Base-by-base conservation (phyloP, 2,329 filamentous ascomycete genomes). In the Cercospora sojina region DNA sequence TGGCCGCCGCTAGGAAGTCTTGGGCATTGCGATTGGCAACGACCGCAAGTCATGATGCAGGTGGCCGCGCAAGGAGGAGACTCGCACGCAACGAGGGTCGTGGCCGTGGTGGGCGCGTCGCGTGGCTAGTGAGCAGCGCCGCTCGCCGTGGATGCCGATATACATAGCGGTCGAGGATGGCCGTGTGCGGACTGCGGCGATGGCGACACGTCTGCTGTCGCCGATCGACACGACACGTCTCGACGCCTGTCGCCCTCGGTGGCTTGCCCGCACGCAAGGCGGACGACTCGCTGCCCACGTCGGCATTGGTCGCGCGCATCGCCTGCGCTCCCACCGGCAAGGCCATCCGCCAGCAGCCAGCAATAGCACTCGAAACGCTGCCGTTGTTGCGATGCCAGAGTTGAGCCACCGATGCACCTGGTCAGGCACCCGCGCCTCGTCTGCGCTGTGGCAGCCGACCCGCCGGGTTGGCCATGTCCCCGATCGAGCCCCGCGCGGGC, bases 401-500 rank as follows among this genome's bases (percentile, higher is more conserved):
- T 27, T 47, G 57, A 43, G 57, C 32, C 32, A 59, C 57, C 32
- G 18, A 18, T 20, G 62, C 35, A 32, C 64, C 64, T 43, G 25
- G 59, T 58, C 64, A 66, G 64, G 64, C 32, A 62, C 57, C 23
- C 59, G 41, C 59, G 60, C 59, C 20, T 63, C 55, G 32, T 55
- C 51, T 49, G 62, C 43, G n/a, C 62, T 43, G 49, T 25, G 62
- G 55, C 41, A 35, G 62, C 63, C 63, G 57, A 60, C 29, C 32
- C 20, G 49, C 57, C 41, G 57, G 63, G 57, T 58, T 65, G 35
- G 47, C 63, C 57, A 43, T 61, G 63, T 41, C 55, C 55, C 58
- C 35, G 63, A 58, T 35, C 27, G 27, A 64, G 56, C 38, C 51
- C 27, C 20, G 29, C 51, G 16, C 51, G 16, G 9, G 0, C 51